Percentiles rank a stretch among this genome's conserved stretches.
Conservation (phyloP, 1,139 yeast species). For the Candida pseudoviswanathii region DNA sequence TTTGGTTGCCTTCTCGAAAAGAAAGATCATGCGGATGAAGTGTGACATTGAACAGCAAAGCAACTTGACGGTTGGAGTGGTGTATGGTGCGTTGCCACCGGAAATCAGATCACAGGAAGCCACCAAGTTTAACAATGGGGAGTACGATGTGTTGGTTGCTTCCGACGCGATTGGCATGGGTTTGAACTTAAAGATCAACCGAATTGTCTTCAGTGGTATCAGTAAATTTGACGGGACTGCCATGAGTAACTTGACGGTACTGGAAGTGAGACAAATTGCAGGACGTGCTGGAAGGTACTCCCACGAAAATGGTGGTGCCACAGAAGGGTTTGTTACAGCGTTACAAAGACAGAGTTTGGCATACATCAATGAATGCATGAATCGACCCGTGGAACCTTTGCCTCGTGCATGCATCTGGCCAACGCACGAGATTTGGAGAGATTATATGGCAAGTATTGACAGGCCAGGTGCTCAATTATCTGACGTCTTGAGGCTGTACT, state of each 20-base stretch:
- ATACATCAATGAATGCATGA: slow-evolving; percentile 46
- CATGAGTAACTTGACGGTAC: slow-evolving; percentile 50
- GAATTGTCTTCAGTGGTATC: slow-evolving; percentile 73
- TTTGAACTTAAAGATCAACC: slow-evolving; percentile 74
- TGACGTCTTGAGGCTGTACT: not conserved
- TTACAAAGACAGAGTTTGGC: slow-evolving; percentile 44
- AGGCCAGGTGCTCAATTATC: slow-evolving; percentile 28
- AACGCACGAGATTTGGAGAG: slow-evolving; percentile 61
- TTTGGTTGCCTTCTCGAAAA: slow-evolving; percentile 82
- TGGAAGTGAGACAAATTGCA: slow-evolving; percentile 87
- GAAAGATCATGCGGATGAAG: slow-evolving; percentile 65
- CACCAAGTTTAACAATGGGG: slow-evolving; percentile 68
- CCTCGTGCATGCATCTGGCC: slow-evolving; percentile 71
- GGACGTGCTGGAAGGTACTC: slow-evolving; percentile 92
- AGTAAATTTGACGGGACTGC: slow-evolving; percentile 71
- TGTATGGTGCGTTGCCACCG: slow-evolving; percentile 96
- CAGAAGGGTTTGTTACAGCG: slow-evolving; percentile 66
- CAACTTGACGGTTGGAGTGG: slow-evolving; percentile 74
- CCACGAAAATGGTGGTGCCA: slow-evolving; percentile 30
- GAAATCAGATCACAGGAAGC: slow-evolving; percentile 92
- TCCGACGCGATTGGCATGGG: slow-evolving; percentile 99
- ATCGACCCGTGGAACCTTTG: slow-evolving; percentile 48
- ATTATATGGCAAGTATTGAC: slow-evolving; percentile 56
- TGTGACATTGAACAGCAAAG: slow-evolving; percentile 64
- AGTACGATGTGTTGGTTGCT: slow-evolving; percentile 80